These are phyloP conservation scores for Penicillium canescens DNA, from an alignment of 495 filamentous ascomycete species.

Conservation along the genomic window DNA sequence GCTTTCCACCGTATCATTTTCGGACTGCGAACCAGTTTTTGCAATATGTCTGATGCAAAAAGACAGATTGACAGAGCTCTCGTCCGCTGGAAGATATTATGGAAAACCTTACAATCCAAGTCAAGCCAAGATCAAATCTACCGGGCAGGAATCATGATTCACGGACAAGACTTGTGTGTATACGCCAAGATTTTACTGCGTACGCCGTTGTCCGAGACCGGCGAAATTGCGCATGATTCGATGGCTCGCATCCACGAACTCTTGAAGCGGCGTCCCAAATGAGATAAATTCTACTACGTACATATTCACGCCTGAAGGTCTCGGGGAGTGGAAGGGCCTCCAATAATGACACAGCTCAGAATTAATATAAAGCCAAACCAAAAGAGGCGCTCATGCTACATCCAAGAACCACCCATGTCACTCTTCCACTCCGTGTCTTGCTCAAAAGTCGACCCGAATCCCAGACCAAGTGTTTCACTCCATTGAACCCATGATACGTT, in stretches of 20 bases:
- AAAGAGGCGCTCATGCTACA: constrained; percentile 12
- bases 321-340: too few species aligned
- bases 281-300: not conserved
- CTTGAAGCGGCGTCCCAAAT: constrained; percentile 1
- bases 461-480: constrained; percentile 15
- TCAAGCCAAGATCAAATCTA: constrained; percentile 12
- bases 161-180: constrained; percentile 13
- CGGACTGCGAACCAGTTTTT: constrained; percentile 2
- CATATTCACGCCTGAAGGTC: too few species aligned
- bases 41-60: not conserved
- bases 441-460: constrained; percentile 11
- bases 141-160: constrained; percentile 15
- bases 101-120: constrained; percentile 6
- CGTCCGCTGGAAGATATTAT: constrained; percentile 9
- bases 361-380: constrained; percentile 5
- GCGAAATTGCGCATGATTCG: constrained; percentile 12
- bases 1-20: constrained; percentile 16
- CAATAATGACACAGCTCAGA: not conserved
- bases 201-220: constrained; percentile 9
- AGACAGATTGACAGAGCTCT: constrained; percentile 12
- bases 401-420: constrained; percentile 11
- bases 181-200: constrained; percentile 12
- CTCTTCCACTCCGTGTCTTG: constrained; percentile 7
- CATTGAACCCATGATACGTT: constrained; percentile 17
- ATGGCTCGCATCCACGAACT: constrained; percentile 16